Evolutionary conservation across 768 basidiomycete species (phyloP).

Genomic region (Daedaleopsis sinensis): DNA sequence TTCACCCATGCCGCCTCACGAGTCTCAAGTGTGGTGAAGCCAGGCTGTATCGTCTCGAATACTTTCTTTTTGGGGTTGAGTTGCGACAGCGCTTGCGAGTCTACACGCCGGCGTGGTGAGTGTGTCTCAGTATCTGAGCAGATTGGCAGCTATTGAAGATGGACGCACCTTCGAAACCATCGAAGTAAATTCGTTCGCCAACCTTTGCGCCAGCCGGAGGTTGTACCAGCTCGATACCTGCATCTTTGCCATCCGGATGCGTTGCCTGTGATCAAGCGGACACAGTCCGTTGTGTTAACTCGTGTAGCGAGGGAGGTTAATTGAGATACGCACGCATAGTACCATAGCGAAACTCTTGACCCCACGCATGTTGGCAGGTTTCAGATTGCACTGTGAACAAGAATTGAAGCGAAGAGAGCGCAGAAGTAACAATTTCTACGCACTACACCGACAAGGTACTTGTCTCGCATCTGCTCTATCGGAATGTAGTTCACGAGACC

Average conservation of each 20-base stretch:
- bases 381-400: conserved; percentile 76
- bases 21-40: conserved; percentile 90
- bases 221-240: conserved; percentile 87
- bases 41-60: conserved; percentile 95
- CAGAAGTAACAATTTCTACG: conserved; percentile 23
- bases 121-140: not conserved
- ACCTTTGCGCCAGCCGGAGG: conserved; percentile 86
- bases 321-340: conserved; percentile 64
- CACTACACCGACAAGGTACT: conserved; percentile 83
- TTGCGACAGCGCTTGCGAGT: conserved; percentile 71
- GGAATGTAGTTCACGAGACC: conserved; percentile 96
- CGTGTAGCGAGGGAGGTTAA: not conserved
- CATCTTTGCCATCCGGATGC: conserved; percentile 87
- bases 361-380: conserved; percentile 96
- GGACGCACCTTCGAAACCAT: conserved; percentile 81
- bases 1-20: conserved; percentile 94
- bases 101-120: conserved; percentile 34
- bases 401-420: not conserved
- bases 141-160: not conserved
- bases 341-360: conserved; percentile 99
- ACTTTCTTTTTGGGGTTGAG: conserved; percentile 99
- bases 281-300: not conserved
- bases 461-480: conserved; percentile 89
- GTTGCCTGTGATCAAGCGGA: conserved; percentile 64
- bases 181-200: conserved; percentile 94